phyloP scores from a whole-genome alignment of 495 filamentous ascomycete species.

The Neurospora tetraspora region DNA sequence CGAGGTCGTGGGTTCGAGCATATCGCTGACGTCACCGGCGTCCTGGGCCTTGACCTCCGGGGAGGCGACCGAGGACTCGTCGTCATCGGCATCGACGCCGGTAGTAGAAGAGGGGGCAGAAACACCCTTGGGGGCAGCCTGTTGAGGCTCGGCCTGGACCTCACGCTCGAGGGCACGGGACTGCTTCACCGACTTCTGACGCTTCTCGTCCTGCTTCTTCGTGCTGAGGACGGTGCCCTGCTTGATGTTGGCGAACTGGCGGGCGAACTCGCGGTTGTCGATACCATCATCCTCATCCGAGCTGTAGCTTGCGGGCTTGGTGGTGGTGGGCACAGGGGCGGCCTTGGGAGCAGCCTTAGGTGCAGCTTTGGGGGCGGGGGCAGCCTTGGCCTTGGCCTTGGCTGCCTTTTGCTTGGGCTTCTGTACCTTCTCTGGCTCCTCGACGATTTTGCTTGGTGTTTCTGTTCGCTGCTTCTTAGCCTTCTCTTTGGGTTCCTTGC shows the following conservation, averaged over 20 bases:
- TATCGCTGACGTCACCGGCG: slow-evolving; percentile 63
- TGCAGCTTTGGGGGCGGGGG: background rate
- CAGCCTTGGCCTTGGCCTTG: slow-evolving; percentile 3
- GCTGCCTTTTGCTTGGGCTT: slow-evolving; percentile 23
- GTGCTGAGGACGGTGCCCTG: slow-evolving; percentile 47
- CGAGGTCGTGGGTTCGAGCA: slow-evolving; percentile 64
- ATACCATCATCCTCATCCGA: slow-evolving; percentile 49
- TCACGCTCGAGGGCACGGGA: slow-evolving; percentile 37
- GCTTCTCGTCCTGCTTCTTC: slow-evolving; percentile 50
- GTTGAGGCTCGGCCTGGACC: slow-evolving; percentile 9
- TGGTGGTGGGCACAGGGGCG: slow-evolving; percentile 6
- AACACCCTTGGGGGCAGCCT: slow-evolving; percentile 15
- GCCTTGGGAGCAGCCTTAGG: background rate
- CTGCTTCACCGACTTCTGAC: slow-evolving; percentile 50
- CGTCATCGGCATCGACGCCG: slow-evolving; percentile 74
- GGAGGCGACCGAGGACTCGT: slow-evolving; percentile 56
- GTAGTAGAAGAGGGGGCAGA: slow-evolving; percentile 61
- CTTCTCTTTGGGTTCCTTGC: slow-evolving; percentile 26
- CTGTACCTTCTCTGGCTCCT: slow-evolving; percentile 20
- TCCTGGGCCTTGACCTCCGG: slow-evolving; percentile 46
- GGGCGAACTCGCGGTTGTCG: slow-evolving; percentile 63
- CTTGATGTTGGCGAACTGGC: slow-evolving; percentile 56
- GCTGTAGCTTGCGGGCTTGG: slow-evolving; percentile 21
- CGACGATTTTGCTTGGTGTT: slow-evolving; percentile 13
- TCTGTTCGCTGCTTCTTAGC: slow-evolving; percentile 21